Percentiles rank a stretch among this genome's conserved stretches.
These are phyloP conservation scores for Corymbia maculata DNA, from an alignment of 345 rosid species.

Conservation along the genomic window DNA sequence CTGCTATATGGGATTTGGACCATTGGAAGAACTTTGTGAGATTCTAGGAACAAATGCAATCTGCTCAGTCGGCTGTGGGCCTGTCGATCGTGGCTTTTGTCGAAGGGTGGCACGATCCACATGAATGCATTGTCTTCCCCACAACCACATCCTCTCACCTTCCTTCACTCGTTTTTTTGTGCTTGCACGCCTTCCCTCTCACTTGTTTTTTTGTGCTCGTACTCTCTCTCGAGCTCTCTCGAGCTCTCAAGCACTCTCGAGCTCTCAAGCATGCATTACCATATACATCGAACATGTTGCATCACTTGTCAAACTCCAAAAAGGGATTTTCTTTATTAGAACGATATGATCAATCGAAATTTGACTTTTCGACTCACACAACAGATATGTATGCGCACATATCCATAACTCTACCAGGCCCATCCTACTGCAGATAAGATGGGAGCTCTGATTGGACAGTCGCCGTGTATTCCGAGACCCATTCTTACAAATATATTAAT, in stretches of 20 bases:
- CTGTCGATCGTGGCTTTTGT: not conserved
- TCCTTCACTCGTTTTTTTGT: slow-evolving; percentile 5
- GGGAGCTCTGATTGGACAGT: not conserved
- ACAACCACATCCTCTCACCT: slow-evolving; percentile 1
- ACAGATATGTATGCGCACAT: rapidly evolving
- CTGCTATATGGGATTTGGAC: not conserved
- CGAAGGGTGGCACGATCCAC: slow-evolving; percentile 4
- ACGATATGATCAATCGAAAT: not conserved
- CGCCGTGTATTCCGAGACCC: not conserved
- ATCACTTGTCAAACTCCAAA: not conserved
- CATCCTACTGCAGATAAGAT: rapidly evolving
- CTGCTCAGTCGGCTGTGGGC: slow-evolving; percentile 1
- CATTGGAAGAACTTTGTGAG: not conserved
- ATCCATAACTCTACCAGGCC: not conserved
- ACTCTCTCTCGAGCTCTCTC: not conserved
- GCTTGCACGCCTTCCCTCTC: slow-evolving; percentile 4
- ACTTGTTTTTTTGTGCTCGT: not conserved
- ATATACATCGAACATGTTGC: not conserved
- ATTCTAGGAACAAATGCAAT: not conserved
- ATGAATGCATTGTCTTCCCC: slow-evolving; percentile 9
- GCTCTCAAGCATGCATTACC: not conserved
- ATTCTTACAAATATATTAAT: not conserved
- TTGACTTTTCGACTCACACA: not conserved
- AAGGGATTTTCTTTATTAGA: not conserved
- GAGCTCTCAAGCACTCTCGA: not conserved